These are phyloP conservation scores for Colletotrichum sublineola DNA, from an alignment of 2,329 filamentous ascomycete genomes.

Conservation along the genomic window DNA sequence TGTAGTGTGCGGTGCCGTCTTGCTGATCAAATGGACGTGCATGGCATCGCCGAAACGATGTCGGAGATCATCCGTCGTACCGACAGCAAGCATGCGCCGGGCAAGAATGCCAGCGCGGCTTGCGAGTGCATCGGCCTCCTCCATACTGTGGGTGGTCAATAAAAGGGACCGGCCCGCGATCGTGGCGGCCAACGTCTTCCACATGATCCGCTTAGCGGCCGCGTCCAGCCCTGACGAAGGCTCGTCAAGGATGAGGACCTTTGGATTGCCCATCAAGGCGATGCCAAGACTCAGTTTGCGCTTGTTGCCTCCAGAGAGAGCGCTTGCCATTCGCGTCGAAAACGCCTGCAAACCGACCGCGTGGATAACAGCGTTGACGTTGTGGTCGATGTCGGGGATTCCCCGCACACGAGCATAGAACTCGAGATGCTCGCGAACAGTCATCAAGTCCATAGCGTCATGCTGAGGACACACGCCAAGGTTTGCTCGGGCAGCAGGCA, in stretches of 20 bases:
- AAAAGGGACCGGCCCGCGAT: constrained; percentile 84
- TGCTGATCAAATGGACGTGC: constrained; percentile 85
- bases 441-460: constrained; percentile 92
- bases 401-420: constrained; percentile 92
- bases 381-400: constrained; percentile 79
- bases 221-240: constrained; percentile 91
- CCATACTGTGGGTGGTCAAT: constrained; percentile 94
- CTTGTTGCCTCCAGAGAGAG: constrained; percentile 91
- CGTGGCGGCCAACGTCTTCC: constrained; percentile 83
- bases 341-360: constrained; percentile 84
- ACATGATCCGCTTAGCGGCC: constrained; percentile 92
- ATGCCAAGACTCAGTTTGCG: constrained; percentile 92
- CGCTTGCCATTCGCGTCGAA: constrained; percentile 79
- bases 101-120: constrained; percentile 89
- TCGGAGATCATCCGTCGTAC: constrained; percentile 79
- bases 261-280: constrained; percentile 91
- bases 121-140: constrained; percentile 91
- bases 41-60: constrained; percentile 82
- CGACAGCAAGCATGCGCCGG: constrained; percentile 85
- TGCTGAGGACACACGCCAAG: constrained; percentile 94
- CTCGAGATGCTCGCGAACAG: constrained; percentile 84
- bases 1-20: constrained; percentile 79
- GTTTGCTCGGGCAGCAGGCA: constrained; percentile 79
- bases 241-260: constrained; percentile 89
- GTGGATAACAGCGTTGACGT: constrained; percentile 81